Evolutionary conservation across 2,329 filamentous ascomycete species (phyloP), one percentile per base, ranked within the genome.

Genomic region (Colletotrichum truncatum): DNA sequence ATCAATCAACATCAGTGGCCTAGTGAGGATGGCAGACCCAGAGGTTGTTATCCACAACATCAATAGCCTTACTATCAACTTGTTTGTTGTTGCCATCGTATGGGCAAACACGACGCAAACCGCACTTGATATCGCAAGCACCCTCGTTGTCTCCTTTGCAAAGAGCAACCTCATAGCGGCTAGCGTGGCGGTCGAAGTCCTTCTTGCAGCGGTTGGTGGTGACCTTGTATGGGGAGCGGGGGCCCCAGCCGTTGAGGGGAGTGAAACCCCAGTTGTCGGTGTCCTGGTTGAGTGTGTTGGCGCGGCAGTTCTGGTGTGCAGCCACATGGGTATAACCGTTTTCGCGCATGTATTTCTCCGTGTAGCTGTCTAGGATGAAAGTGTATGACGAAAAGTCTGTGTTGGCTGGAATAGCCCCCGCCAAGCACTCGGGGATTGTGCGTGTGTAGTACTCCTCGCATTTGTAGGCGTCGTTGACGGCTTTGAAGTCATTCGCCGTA

Each of bases 241-340:
- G 58, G 4, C 58, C 58, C 30, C 30, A 62, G 39, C 58, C 52
- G 32, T 57, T 41, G 21, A 62, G 32, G 4, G 58, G 52, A 3
- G 51, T 49, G 32, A 49, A 57, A 7, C 41, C 58, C 58, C 58
- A 62, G 41, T 62, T 57, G 32, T 62, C 32, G 9, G 58, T 62
- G 14, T 21, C 39, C 32, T 39, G 30, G 23, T n/a, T 10, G 7
- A 12, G 2, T 16, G 11, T 34, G 25, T 57, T 57, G 39, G 58
- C 14, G 30, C 41, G 51, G 18, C 58, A 62, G 7, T 48, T 34
- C 41, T 62, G 58, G 18, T 62, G 58, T 4, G 25, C 58, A 6
- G 30, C 58, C 9, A 62, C 30, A 32, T 57, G 52, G 4, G 58
- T 62, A 7, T 62, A 62, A 25, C 8, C 11, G 25, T 62, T 48